Evolutionary conservation across 108 stramenopile species (phyloP), one percentile per base, ranked within the genome.

Genomic region (Cyclotella atomus): DNA sequence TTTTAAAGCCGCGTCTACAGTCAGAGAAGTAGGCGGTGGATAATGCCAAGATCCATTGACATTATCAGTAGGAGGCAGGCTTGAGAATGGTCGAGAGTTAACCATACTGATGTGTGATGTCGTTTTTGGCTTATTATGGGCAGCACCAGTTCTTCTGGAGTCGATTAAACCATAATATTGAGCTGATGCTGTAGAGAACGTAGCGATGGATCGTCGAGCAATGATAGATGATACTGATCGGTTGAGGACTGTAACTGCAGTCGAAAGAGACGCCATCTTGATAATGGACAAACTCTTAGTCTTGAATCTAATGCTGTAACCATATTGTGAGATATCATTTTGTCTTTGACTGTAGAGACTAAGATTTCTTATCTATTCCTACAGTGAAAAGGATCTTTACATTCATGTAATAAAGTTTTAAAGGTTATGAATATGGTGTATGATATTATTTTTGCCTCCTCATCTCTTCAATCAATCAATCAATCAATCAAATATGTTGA

Each of bases 1-100:
- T 7, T 73, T 82, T 25, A 72, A 36, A 0, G 76, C 84, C 71
- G 88, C 87, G 63, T 90, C 87, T 17, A 75, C 19, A 36, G 64
- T 90, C 21, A 93, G 65, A 29, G 73, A 65, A 15, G 65, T 64
- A 12, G 90, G 90, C 23, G 83, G 68, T 15, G 23, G 36, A 17
- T 17, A n/a, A 17, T 12, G 10, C n/a, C 4, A 4, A 17, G 47
- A 4, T n/a, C 9, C 47, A 49, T n/a, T 49, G 38, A 9, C 38
- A 41, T 41, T 41, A 12, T 41, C 12, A 12, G 9, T 49, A 17
- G 47, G 47, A n/a, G 47, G n/a, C 7, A 41, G 38, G 9, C 9
- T 41, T 49, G 47, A 49, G 10, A 49, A 49, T 4, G 47, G n/a
- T 12, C 47, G 47, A 19, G 9, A n/a, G 47, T 4, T n/a, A 49